These are phyloP conservation scores for Cytospora leucostoma DNA, from an alignment of 2,329 filamentous ascomycete species.

Conservation along the genomic window DNA sequence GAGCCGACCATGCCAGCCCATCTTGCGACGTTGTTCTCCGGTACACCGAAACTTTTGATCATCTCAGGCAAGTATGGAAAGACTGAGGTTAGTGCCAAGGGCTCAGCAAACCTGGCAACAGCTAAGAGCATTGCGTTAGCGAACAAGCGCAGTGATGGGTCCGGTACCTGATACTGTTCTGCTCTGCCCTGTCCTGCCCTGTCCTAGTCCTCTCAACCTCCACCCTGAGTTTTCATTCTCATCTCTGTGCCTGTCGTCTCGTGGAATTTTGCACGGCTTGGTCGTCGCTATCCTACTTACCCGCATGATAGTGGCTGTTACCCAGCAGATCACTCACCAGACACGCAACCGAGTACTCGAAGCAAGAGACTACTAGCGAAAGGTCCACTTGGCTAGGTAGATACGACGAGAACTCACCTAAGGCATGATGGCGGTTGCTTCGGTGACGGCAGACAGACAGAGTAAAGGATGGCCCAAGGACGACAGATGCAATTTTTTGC, in stretches of 20 bases:
- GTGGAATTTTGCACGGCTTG: neutral
- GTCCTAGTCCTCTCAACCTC: neutral
- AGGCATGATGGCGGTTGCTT: constrained; percentile 8
- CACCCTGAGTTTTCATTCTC: neutral
- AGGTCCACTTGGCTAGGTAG: neutral
- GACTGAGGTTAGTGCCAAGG: constrained; percentile 70
- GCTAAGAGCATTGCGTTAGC: constrained; percentile 52
- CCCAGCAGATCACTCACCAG: constrained; percentile 1
- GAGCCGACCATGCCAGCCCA: constrained; percentile 78
- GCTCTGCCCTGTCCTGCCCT: neutral
- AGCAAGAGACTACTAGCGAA: constrained; percentile 17
- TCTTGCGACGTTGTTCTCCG: constrained; percentile 71
- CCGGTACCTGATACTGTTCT: constrained; percentile 19
- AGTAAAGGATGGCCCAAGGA: neutral
- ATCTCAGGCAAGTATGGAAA: constrained; percentile 76
- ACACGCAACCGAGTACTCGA: constrained; percentile 13
- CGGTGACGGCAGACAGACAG: constrained; percentile 16
- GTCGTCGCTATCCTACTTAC: neutral
- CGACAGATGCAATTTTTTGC: constrained; percentile 16
- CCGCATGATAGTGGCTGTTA: neutral
- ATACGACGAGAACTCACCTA: constrained; percentile 18
- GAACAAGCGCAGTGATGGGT: constrained; percentile 28
- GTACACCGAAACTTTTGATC: constrained; percentile 76
- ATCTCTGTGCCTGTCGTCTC: constrained; percentile 1
- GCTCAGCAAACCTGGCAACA: constrained; percentile 77